phyloP scores from a whole-genome alignment of 2,329 filamentous ascomycete genomes.

The Periconia macrospinosa region DNA sequence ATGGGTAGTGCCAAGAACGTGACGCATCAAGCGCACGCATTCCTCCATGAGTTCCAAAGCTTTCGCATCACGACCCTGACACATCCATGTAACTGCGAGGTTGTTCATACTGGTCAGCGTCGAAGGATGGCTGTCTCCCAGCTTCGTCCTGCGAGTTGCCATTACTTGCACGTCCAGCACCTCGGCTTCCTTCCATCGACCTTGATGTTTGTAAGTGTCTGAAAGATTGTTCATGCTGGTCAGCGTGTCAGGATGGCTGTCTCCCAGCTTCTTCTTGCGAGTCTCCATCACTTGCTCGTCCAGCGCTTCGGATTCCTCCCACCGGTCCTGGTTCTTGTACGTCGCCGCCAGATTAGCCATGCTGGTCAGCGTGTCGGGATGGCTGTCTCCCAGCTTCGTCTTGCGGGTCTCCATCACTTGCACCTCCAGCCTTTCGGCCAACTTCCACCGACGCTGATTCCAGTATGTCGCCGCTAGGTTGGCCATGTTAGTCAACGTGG shows the following conservation, averaged over 20 bases:
- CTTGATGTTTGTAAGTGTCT: no score
- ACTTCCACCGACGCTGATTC: conserved; percentile 2
- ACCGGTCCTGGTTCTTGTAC: no score
- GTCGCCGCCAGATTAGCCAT: no score
- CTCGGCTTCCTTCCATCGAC: background rate
- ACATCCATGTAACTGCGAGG: background rate
- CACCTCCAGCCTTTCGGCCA: no score
- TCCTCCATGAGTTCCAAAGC: background rate
- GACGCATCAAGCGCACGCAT: background rate
- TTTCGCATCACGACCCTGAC: background rate
- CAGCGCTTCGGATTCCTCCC: no score
- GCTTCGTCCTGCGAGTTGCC: background rate
- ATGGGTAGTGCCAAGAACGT: background rate
- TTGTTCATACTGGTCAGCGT: background rate
- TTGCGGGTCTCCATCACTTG: no score
- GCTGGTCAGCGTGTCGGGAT: no score
- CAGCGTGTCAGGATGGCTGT: no score
- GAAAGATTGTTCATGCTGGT: no score
- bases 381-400: no score
- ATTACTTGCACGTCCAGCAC: conserved; percentile 1
- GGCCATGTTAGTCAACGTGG: background rate
- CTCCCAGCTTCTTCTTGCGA: no score
- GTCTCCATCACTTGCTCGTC: no score
- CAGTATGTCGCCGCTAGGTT: conserved; percentile 4
- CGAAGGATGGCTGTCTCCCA: background rate